Percentiles rank a stretch among this genome's conserved stretches.
These are phyloP conservation scores for Clitocybe nebularis DNA, from an alignment of 1,284 basidiomycete species.

Conservation along the genomic window DNA sequence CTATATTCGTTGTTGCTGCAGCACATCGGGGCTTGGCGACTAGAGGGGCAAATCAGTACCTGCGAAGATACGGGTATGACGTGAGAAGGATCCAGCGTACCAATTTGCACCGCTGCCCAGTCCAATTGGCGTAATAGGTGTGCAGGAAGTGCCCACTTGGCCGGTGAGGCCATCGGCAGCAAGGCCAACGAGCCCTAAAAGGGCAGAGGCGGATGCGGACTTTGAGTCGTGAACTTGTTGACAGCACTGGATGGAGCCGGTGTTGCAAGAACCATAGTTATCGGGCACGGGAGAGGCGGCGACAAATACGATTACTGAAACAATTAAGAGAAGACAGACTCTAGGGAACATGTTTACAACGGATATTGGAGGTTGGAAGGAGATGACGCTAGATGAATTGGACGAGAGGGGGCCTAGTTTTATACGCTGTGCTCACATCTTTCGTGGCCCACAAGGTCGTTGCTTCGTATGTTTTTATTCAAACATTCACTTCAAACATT, in stretches of 20 bases:
- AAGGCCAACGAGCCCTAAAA: constrained; percentile 9
- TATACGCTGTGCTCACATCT: too few species aligned
- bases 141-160: constrained; percentile 15
- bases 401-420: too few species aligned
- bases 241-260: constrained; percentile 9
- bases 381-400: neutral
- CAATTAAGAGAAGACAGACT: constrained; percentile 1
- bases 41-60: neutral
- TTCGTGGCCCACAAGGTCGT: too few species aligned
- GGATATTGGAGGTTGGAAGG: too few species aligned
- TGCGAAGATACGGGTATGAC: neutral
- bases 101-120: constrained; percentile 5
- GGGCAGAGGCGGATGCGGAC: neutral
- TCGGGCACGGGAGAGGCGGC: neutral
- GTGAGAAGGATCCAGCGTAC: neutral
- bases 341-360: constrained; percentile 10
- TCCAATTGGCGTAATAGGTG: constrained; percentile 14
- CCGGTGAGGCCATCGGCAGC: constrained; percentile 9
- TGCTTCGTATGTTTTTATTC: too few species aligned
- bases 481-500: too few species aligned
- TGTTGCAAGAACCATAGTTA: constrained; percentile 9
- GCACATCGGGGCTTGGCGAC: constrained; percentile 12
- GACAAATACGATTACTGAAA: neutral
- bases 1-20: constrained; percentile 13
- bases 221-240: constrained; percentile 3